Percentiles rank a stretch among this genome's conserved stretches.
Evolutionary conservation across 2,329 filamentous ascomycete genomes (phyloP).

Genomic region (Harringtonia lauricola): DNA sequence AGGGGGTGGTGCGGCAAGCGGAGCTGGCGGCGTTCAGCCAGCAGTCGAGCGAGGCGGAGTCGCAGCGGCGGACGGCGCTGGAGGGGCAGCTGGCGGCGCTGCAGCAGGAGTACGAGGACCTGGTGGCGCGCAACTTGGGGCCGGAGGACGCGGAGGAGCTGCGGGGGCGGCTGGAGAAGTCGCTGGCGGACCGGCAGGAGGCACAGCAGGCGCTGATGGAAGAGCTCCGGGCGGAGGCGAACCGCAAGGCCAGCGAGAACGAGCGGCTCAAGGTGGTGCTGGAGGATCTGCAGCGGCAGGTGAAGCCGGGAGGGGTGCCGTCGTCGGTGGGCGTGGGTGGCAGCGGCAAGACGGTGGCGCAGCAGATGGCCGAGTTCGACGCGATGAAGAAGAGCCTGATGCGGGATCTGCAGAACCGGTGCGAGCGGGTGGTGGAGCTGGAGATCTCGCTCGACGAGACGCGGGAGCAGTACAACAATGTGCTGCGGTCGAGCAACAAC

Average conservation of each 20-base stretch:
- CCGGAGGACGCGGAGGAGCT: conserved; percentile 75
- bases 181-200: conserved; percentile 65
- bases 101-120: conserved; percentile 73
- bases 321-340: conserved; percentile 22
- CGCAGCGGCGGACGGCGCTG: conserved; percentile 62
- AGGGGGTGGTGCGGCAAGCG: conserved; percentile 85
- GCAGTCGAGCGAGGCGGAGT: conserved; percentile 51
- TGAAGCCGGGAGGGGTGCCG: conserved; percentile 43
- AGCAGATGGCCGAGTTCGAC: conserved; percentile 97
- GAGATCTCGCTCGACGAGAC: conserved; percentile 97
- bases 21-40: conserved; percentile 73
- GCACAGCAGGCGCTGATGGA: conserved; percentile 63
- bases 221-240: conserved; percentile 65
- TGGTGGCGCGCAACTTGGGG: conserved; percentile 68
- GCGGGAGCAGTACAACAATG: conserved; percentile 97
- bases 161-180: conserved; percentile 66
- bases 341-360: conserved; percentile 85
- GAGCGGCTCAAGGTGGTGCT: conserved; percentile 69
- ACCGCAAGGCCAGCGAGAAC: conserved; percentile 72
- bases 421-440: conserved; percentile 93
- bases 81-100: conserved; percentile 64
- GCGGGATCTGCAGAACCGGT: conserved; percentile 96
- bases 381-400: conserved; percentile 99
- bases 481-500: conserved; percentile 92
- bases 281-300: conserved; percentile 64